These are phyloP conservation scores for Microdochium trichocladiopsis DNA, from an alignment of 2,329 filamentous ascomycete species.

Conservation along the genomic window DNA sequence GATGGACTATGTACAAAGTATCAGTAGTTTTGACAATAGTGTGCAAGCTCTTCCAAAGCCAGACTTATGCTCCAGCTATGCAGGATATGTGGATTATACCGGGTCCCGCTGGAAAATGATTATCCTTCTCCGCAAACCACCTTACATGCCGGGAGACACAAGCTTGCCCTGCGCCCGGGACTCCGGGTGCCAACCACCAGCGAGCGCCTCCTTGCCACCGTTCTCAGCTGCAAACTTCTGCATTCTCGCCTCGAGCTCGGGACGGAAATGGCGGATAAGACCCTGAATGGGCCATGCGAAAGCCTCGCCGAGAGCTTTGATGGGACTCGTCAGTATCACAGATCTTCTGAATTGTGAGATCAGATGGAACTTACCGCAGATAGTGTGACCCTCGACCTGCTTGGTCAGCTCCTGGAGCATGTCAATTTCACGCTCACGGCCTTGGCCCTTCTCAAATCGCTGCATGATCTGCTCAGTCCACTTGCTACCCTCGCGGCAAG, in stretches of 20 bases:
- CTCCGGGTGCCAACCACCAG: conserved; percentile 81
- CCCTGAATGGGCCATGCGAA: conserved; percentile 99
- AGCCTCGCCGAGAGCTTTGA: conserved; percentile 78
- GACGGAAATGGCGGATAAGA: conserved; percentile 95
- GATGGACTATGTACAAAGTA: not conserved
- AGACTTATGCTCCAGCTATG: not conserved
- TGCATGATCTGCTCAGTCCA: conserved; percentile 99
- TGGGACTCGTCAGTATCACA: conserved; percentile 16
- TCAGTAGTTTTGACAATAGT: not conserved
- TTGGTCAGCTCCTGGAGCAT: conserved; percentile 99
- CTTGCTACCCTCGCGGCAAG: conserved; percentile 97
- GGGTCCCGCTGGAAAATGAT: not conserved
- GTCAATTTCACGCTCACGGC: conserved; percentile 87
- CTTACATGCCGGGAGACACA: conserved; percentile 84
- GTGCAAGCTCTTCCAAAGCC: not conserved
- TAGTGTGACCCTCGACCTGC: conserved; percentile 98
- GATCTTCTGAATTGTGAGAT: not conserved
- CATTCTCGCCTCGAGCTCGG: conserved; percentile 90
- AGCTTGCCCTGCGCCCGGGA: conserved; percentile 72
- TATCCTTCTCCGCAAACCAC: not conserved
- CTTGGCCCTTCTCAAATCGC: conserved; percentile 87
- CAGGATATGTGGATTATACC: not conserved
- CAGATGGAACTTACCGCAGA: conserved; percentile 64
- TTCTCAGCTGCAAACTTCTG: conserved; percentile 66
- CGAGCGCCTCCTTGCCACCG: conserved; percentile 63